phyloP scores from a whole-genome alignment of 257 asterid species.

The Avicennia marina region DNA sequence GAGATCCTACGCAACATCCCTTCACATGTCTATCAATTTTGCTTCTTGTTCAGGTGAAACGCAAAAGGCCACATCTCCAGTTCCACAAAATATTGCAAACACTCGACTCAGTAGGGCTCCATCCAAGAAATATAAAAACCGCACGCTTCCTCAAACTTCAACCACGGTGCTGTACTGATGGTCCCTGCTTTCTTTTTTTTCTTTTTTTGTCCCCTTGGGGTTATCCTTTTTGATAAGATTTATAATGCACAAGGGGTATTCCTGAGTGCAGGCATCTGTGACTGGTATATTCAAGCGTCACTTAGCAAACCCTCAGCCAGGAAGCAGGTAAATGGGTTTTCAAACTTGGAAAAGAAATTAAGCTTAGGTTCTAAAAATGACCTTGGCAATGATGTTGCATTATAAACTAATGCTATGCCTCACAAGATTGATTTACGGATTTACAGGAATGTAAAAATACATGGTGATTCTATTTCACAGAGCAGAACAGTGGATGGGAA shows the following conservation, averaged over 20 bases:
- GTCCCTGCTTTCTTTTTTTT: constrained; percentile 9
- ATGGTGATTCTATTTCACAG: constrained; percentile 28
- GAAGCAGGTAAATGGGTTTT: constrained; percentile 39
- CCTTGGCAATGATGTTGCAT: not conserved
- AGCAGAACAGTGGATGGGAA: constrained; percentile 26
- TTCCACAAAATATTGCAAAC: constrained; percentile 32
- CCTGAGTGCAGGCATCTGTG: constrained; percentile 41
- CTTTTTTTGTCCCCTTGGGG: too few species aligned
- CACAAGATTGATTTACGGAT: constrained; percentile 6
- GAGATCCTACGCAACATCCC: constrained; percentile 41
- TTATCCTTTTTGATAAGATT: constrained; percentile 7
- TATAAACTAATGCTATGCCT: not conserved
- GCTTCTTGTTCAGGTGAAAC: constrained; percentile 28
- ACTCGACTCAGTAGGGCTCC: constrained; percentile 35
- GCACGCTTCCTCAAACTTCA: constrained; percentile 32
- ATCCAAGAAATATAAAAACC: constrained; percentile 40
- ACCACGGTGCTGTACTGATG: constrained; percentile 36
- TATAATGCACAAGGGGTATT: not conserved
- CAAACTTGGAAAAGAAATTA: constrained; percentile 4
- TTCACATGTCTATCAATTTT: constrained; percentile 51
- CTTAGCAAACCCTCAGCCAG: constrained; percentile 29
- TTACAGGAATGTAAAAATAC: constrained; percentile 39
- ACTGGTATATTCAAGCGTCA: constrained; percentile 30
- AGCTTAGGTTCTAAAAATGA: not conserved
- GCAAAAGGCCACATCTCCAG: constrained; percentile 37